A percentile compares a stretch with the other conserved stretches of the same genome.
These are phyloP conservation scores for Epichloe glyceriae DNA, from an alignment of 2,329 filamentous ascomycete species.

Conservation along the genomic window DNA sequence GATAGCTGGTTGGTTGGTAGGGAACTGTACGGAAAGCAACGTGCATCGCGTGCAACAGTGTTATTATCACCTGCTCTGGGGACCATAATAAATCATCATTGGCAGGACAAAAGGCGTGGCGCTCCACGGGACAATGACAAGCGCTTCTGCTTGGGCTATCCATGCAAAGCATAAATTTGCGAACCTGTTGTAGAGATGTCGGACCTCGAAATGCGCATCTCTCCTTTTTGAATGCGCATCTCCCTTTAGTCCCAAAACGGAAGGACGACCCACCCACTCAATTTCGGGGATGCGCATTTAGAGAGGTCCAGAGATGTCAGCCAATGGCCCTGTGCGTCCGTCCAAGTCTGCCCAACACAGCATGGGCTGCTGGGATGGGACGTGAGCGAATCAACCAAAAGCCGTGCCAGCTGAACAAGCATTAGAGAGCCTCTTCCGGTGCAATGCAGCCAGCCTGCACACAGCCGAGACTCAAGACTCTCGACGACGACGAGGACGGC, in stretches of 20 bases:
- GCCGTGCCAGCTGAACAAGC: too few relatives aligned
- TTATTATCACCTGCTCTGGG: not conserved
- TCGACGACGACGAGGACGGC: too few relatives aligned
- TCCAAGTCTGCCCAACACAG: not conserved
- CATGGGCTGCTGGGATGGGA: not conserved
- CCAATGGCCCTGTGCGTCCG: not conserved
- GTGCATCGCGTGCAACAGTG: not conserved
- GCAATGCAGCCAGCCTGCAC: too few relatives aligned
- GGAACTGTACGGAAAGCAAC: not conserved
- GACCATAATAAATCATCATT: not conserved
- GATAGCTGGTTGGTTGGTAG: not conserved
- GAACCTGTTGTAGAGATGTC: not conserved
- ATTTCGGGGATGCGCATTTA: too few relatives aligned
- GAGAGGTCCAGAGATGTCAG: not conserved
- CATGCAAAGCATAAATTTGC: constrained; percentile 2
- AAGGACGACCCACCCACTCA: too few relatives aligned
- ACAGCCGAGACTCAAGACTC: too few relatives aligned
- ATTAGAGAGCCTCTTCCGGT: too few relatives aligned
- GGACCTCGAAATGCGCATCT: too few relatives aligned
- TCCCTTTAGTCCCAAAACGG: too few relatives aligned
- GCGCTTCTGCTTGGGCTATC: not conserved
- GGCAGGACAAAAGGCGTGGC: not conserved
- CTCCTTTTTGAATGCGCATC: too few relatives aligned
- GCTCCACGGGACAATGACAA: not conserved
- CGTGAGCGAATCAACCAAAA: too few relatives aligned